Base-by-base conservation (phyloP, 495 filamentous ascomycete species). In the Chaetomium cochliodes region DNA sequence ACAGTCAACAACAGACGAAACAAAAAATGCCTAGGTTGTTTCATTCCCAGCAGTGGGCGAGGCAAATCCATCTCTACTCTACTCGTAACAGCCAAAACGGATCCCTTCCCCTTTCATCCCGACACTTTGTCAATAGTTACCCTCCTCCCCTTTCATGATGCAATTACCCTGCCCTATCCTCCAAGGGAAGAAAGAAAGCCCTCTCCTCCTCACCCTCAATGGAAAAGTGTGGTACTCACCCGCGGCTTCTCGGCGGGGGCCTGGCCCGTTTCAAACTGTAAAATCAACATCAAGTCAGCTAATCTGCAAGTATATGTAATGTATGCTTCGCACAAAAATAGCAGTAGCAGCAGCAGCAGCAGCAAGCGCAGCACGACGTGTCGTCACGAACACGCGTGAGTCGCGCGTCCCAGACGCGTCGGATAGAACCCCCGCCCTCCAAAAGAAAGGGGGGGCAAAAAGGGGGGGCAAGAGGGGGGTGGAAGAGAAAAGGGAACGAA, bases 191-290 rank as follows among this genome's bases (percentile, higher is more conserved):
- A 25, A 30, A 30, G 28, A 30, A 30, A 30, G 28, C 28, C 2
- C 2, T 2, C 28, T 6, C 28, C 28, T 30, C 15, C 28, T 46
- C n/a, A n/a, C n/a, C 28, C 39, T 65, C 44, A 75, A 37, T 75
- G 73, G 59, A 75, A 75, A 16, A 72, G 44, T 49, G 50, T 67
- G 28, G 64, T 30, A 16, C 26, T 52, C 20, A 57, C 44, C 63
- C 65, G 60, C 26, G 66, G 68, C 62, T 67, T 72, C 63, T 73
- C 70, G 22, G 73, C 64, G 20, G 70, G 71, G 11, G 72, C 16
- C 51, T 71, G 73, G 8, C 76, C 74, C n/a, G 69, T 70, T 63
- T 82, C 80, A 61, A 78, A 80, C 80, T 82, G 61, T 62, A 50
- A 15, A 50, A 37, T 41, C 33, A 49, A n/a, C 1, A 33, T 18